Base-by-base conservation (phyloP, 495 filamentous ascomycete genomes). In the Ascodesmis nigricans region DNA sequence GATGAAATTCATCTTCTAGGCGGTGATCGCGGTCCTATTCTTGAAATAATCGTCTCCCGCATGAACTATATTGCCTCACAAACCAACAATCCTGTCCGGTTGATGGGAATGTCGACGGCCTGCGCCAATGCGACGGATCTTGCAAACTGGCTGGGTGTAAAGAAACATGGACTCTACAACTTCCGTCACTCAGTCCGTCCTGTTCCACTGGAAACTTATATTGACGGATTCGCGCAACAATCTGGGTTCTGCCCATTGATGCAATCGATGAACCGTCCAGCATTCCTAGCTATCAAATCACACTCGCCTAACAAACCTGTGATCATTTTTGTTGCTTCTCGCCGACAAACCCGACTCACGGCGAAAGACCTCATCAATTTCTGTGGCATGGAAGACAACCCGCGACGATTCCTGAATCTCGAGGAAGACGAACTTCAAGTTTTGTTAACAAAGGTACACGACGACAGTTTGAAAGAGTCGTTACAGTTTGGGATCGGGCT, bases 41-140 rank as follows among this genome's bases (percentile, higher is more conserved):
- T 99, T 10, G 87, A 99, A 59, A 99, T 99, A 44, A 99, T 99
- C 49, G 87, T 99, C 5, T 92, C 82, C 10, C 71, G 87, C 3
- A 99, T 95, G 87, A 95, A 95, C 46, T 99, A 95, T 52, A 99
- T 99, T 50, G 90, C 87, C 3, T 75, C 81, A 3, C 83, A 92
- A 44, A 76, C 71, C 16, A 82, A 91, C 53, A 75, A 73, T 22
- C 71, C 78, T 9, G 83, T 95, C 5, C 66, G 87, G 8, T 60
- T 99, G 9, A 71, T 99, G 50, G 87, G 87, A 14, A 95, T 99
- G 87, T 95, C 90, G 11, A 95, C 87, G 13, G 87, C 87, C 17
- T 93, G 83, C 53, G 87, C 87, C 2, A 99, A 99, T 54, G 90
- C 87, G 4, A 76, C 63, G 20, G 90, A 99, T 52, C 59, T 99